Evolutionary conservation across 306 rosid genomes (phyloP).

Genomic region (Castanea sativa): DNA sequence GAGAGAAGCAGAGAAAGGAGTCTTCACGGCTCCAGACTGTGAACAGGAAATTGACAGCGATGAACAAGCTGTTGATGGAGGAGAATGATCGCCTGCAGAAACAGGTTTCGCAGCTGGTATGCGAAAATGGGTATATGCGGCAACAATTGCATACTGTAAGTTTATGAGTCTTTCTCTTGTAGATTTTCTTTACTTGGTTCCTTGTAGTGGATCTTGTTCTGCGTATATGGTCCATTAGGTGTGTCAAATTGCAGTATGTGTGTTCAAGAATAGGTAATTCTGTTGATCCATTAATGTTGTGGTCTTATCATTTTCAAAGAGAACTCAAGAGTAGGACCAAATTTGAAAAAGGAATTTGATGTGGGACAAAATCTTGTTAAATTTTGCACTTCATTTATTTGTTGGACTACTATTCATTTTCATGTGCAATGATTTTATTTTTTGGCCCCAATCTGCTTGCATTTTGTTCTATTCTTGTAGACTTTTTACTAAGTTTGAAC

Average conservation of each 20-base stretch:
- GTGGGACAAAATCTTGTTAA: not conserved
- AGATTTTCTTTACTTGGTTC: not conserved
- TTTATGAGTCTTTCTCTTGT: not conserved
- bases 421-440: not conserved
- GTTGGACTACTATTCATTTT: not conserved
- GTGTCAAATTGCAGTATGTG: not conserved
- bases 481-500: not conserved
- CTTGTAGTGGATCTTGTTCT: not conserved
- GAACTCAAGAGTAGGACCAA: not conserved
- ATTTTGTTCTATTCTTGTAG: not conserved
- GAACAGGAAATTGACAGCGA: slow-evolving; percentile 78
- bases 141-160: slow-evolving; percentile 92
- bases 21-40: slow-evolving; percentile 91
- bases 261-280: not conserved
- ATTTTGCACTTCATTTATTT: not conserved
- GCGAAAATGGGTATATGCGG: slow-evolving; percentile 91
- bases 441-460: not conserved
- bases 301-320: not conserved
- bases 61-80: slow-evolving; percentile 98
- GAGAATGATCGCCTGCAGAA: slow-evolving; percentile 98
- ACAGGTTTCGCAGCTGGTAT: slow-evolving; percentile 92
- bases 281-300: not conserved
- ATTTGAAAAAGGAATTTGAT: not conserved
- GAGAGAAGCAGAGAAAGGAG: slow-evolving; percentile 98
- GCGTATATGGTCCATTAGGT: not conserved